Evolutionary conservation across 2,329 filamentous ascomycete genomes (phyloP), one percentile per base, ranked within the genome.

Genomic region (Hymenoscyphus occultus): DNA sequence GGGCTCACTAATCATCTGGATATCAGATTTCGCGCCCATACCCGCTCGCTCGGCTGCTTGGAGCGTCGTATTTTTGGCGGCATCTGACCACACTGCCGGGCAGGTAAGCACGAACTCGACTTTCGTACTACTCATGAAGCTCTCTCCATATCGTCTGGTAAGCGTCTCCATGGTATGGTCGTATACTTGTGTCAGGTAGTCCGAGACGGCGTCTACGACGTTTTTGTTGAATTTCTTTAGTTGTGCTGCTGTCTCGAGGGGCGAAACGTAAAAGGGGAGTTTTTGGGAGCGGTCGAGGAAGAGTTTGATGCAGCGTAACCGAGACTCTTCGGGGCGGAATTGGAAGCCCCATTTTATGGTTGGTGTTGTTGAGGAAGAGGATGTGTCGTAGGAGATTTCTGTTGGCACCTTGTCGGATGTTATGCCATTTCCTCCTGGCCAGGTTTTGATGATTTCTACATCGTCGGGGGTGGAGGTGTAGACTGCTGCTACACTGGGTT

Each of bases 321-420:
- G 85, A 57, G 87, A 83, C 76, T 92, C 89, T 73, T 92, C 89
- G 1, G 90, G 90, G 72, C 87, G 88, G 81, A 93, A 91, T 75
- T 93, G 90, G 75, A 93, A 93, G 0, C 91, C 91, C 91, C 91
- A 94, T 85, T 89, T 90, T 59, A 86, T 73, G 0, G 74, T 82
- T 6, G 85, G 81, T 7, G 79, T 76, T 1, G 79, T 74, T 4
- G 79, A 73, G 22, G 76, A 70, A 61, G 77, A 74, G 62, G 79
- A 76, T 39, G 79, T 76, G 65, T 84, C 81, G 69, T 90, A 88
- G 62, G 80, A 78, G 64, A 93, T 89, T 76, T 93, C 90, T 14
- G 90, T 92, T 1, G 91, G 90, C 1, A 93, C 90, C 80, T 94
- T 94, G 80, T 94, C 90, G 42, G 90, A 92, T n/a, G 91, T 93